Percentiles rank a stretch among this genome's conserved stretches.
Evolutionary conservation across 345 rosid genomes (phyloP).

Genomic region (Gossypium australe): DNA sequence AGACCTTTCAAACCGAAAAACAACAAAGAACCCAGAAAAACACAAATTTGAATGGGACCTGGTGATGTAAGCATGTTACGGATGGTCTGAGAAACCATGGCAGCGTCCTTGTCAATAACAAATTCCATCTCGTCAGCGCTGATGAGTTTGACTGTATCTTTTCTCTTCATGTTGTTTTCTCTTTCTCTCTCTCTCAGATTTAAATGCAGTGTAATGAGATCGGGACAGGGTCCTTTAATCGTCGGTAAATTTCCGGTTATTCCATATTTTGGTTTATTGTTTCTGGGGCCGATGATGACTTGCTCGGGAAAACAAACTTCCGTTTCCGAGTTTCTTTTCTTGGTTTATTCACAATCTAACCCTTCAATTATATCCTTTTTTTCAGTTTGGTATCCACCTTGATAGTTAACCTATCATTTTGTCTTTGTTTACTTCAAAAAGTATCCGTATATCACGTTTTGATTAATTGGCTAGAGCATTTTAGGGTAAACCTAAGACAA

Average conservation of each 20-base stretch:
- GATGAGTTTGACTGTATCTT: slow-evolving; percentile 69
- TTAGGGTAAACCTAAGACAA: too few species aligned
- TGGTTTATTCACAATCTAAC: too few species aligned
- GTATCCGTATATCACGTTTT: too few species aligned
- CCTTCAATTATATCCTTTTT: too few species aligned
- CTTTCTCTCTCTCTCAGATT: slow-evolving; percentile 26
- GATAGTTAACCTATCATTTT: too few species aligned
- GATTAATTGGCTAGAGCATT: too few species aligned
- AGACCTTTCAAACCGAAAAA: neutral
- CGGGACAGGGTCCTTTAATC: neutral
- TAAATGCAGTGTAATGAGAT: neutral
- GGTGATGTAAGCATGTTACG: slow-evolving; percentile 91
- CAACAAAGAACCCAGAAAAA: slow-evolving; percentile 2
- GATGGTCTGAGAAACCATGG: slow-evolving; percentile 87
- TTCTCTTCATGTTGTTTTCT: slow-evolving; percentile 54
- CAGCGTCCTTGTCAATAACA: slow-evolving; percentile 72
- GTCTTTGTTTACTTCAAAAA: too few species aligned
- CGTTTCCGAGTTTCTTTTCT: too few species aligned
- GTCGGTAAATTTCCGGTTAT: neutral
- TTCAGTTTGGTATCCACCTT: too few species aligned
- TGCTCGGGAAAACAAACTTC: neutral
- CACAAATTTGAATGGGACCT: slow-evolving; percentile 24
- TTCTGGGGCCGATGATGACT: neutral
- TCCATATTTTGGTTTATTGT: neutral
- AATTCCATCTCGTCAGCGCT: slow-evolving; percentile 81